These are phyloP conservation scores for Pseudoscleropodium purum DNA, from an alignment of 225 moss, liverwort and hornwort genomes.

Conservation along the genomic window DNA sequence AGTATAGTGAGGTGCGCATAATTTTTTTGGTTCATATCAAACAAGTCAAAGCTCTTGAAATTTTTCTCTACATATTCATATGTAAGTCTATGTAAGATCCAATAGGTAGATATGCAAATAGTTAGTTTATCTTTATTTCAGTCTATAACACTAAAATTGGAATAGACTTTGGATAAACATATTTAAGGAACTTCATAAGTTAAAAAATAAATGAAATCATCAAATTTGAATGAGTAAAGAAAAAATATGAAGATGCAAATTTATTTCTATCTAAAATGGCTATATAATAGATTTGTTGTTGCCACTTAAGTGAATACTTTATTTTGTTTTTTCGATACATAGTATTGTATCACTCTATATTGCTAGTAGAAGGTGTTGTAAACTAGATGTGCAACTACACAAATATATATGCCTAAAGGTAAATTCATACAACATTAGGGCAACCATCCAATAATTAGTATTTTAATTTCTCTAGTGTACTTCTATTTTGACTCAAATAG, in stretches of 20 bases:
- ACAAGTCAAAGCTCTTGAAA: no score
- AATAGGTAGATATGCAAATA: background rate
- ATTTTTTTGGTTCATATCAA: no score
- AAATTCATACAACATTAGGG: background rate
- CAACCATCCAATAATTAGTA: background rate
- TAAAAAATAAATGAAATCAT: background rate
- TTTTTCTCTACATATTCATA: no score
- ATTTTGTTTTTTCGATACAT: background rate
- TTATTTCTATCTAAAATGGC: background rate
- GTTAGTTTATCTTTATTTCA: background rate
- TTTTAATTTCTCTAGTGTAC: background rate
- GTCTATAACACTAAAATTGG: fast-evolving
- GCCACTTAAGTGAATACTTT: fast-evolving
- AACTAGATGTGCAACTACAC: background rate
- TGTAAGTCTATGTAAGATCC: no score
- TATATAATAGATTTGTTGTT: background rate
- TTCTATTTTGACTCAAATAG: background rate
- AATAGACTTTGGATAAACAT: background rate
- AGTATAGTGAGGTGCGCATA: background rate
- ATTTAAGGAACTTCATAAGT: background rate
- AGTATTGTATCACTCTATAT: fast-evolving
- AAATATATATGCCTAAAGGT: background rate
- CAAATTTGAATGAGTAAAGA: background rate
- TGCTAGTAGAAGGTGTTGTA: background rate
- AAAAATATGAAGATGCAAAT: no score